These are phyloP conservation scores for Cladosporium sp. DNA, from an alignment of 2,329 filamentous ascomycete genomes.

Conservation along the genomic window DNA sequence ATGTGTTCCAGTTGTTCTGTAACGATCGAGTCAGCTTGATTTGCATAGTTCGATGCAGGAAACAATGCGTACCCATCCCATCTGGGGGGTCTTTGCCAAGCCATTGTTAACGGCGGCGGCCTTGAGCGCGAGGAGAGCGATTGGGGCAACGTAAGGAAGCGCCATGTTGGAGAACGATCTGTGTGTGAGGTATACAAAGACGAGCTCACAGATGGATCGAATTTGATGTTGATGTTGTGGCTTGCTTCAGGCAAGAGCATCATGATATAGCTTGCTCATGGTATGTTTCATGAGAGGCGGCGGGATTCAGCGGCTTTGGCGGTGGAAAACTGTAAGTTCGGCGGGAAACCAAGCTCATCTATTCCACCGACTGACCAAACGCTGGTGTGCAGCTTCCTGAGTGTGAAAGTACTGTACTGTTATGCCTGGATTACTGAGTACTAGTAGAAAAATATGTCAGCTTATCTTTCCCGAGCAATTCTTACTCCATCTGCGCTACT, in stretches of 20 bases:
- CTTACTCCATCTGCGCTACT: too few relatives aligned
- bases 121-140: conserved; percentile 4
- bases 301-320: conserved; percentile 2
- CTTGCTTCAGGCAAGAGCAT: neutral
- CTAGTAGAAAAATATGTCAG: neutral
- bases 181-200: neutral
- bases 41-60: neutral
- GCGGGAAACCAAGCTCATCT: neutral
- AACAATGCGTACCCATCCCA: conserved; percentile 36
- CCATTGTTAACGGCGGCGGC: conserved; percentile 34
- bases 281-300: neutral
- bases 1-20: conserved; percentile 43
- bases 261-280: neutral
- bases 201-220: neutral
- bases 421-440: neutral
- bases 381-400: neutral
- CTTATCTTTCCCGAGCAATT: too few relatives aligned
- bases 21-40: neutral
- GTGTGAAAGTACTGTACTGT: neutral
- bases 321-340: neutral
- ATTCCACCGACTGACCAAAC: neutral
- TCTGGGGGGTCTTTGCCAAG: conserved; percentile 39
- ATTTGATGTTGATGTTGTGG: neutral
- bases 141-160: conserved; percentile 9
- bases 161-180: neutral